Evolutionary conservation across 306 rosid genomes (phyloP), one percentile per base, ranked within the genome.

Genomic region (Canavalia ensiformis): DNA sequence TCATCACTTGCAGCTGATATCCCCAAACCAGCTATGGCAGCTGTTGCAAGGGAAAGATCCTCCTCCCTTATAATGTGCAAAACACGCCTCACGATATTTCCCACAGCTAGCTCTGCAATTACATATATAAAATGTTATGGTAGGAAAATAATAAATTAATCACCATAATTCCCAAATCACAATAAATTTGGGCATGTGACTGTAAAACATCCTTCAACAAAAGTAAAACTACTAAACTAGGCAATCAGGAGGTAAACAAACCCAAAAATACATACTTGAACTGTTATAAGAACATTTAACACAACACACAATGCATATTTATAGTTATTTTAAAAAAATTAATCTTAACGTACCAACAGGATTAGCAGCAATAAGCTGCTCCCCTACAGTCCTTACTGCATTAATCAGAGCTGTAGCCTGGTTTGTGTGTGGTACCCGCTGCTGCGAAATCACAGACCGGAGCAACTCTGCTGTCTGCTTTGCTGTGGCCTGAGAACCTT

Each of bases 51-150:
- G 25, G 25, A 18, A 18, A 18, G 25, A 18, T 94, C 85, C 84
- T 93, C 99, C 92, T 96, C 98, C 88, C 98, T 92, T 73, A 96
- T 92, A 82, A 93, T 96, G 86, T 92, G 94, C 89, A 96, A 84
- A 88, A 94, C 91, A 75, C 99, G 98, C 90, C 99, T 94, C 82
- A 89, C 98, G 58, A 96, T 94, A 81, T 96, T 96, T 71, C 99
- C 99, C 84, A 96, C 99, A 44, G 99, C 97, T 54, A 96, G 89
- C 91, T 96, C 99, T 96, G 91, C 86, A 51, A 80, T 84, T 8
- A 64, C 82, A 84, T 63, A 44, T 50, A 75, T 73, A 49, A 56
- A 86, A 74, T 45, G 68, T 84, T 63, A 69, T 51, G 69, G 86
- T 33, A 68, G 47, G 58, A 13, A 75, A 59, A 87, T 46, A 58